Conservation (phyloP, 352 stramenopile species). For the Pilasporangium apinafurcum region DNA sequence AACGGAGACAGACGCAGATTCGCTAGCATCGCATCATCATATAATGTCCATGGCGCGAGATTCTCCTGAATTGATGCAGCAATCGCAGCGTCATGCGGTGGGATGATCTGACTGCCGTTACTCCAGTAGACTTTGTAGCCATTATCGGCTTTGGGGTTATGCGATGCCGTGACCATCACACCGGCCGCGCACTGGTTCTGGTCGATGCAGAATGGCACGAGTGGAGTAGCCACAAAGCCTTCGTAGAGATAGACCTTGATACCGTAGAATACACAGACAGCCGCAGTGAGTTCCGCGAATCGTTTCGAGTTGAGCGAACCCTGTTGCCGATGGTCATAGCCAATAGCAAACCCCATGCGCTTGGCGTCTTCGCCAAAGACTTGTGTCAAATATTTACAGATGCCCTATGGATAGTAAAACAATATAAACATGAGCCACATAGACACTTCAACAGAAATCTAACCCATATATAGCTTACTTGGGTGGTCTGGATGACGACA, state of each 20-base stretch:
- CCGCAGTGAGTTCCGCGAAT: constrained; percentile 84
- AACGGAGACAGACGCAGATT: constrained; percentile 28
- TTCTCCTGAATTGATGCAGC: constrained; percentile 87
- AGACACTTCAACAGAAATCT: not conserved
- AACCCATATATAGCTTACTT: constrained; percentile 14
- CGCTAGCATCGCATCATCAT: constrained; percentile 39
- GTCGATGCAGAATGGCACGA: constrained; percentile 88
- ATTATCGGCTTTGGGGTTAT: constrained; percentile 98
- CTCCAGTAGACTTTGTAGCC: constrained; percentile 97
- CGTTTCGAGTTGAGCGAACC: constrained; percentile 79
- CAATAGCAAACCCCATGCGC: constrained; percentile 79
- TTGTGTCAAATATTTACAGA: constrained; percentile 81
- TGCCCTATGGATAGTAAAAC: constrained; percentile 24
- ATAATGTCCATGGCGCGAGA: constrained; percentile 81
- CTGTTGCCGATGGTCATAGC: constrained; percentile 86
- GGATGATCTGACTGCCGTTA: constrained; percentile 96
- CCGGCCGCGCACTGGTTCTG: constrained; percentile 75
- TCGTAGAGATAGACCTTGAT: constrained; percentile 90
- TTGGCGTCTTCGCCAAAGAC: constrained; percentile 70
- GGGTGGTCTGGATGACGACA: constrained; percentile 89
- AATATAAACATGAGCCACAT: not conserved
- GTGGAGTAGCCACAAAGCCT: constrained; percentile 92
- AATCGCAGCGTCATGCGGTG: constrained; percentile 94
- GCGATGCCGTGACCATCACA: constrained; percentile 95
- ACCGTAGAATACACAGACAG: constrained; percentile 70